A percentile compares a stretch with the other conserved stretches of the same genome.
Evolutionary conservation across 2,329 filamentous ascomycete species (phyloP).

Genomic region (Thielaviopsis musarum): DNA sequence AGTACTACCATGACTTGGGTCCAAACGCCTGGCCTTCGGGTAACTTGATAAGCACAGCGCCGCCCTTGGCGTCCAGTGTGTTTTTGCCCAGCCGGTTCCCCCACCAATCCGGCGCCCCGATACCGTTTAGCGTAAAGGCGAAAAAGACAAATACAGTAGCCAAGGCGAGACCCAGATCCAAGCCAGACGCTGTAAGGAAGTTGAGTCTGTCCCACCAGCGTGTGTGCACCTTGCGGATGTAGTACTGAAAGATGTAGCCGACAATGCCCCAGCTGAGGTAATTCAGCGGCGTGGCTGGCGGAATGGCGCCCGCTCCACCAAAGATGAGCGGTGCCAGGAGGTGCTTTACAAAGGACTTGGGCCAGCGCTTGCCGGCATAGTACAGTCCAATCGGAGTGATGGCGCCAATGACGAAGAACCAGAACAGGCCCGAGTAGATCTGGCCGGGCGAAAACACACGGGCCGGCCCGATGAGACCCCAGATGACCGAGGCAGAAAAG

Average conservation of each 20-base stretch:
- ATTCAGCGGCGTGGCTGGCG: conserved; percentile 54
- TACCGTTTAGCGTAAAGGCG: conserved; percentile 45
- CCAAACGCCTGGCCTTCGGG: conserved; percentile 43
- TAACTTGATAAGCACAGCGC: conserved; percentile 39
- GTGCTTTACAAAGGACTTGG: conserved; percentile 31
- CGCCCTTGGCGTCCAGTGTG: conserved; percentile 45
- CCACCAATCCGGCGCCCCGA: conserved; percentile 52
- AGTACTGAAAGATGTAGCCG: conserved; percentile 53
- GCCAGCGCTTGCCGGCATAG: conserved; percentile 30
- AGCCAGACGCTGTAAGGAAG: conserved; percentile 51
- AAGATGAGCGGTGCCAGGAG: conserved; percentile 48
- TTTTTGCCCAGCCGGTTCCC: conserved; percentile 40
- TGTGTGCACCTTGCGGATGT: conserved; percentile 44
- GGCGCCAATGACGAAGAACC: conserved; percentile 42
- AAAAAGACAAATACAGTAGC: conserved; percentile 55
- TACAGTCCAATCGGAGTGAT: conserved; percentile 35
- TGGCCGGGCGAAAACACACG: conserved; percentile 47
- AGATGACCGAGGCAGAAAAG: conserved; percentile 50
- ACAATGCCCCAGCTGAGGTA: conserved; percentile 60
- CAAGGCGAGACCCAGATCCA: conserved; percentile 53
- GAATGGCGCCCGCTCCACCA: conserved; percentile 39
- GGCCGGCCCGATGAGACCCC: conserved; percentile 47
- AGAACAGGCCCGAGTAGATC: conserved; percentile 42
- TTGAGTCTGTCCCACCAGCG: conserved; percentile 61
- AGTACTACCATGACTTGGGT: conserved; percentile 33